Conservation (phyloP, 2,329 filamentous ascomycete genomes). For the Monilinia laxa region DNA sequence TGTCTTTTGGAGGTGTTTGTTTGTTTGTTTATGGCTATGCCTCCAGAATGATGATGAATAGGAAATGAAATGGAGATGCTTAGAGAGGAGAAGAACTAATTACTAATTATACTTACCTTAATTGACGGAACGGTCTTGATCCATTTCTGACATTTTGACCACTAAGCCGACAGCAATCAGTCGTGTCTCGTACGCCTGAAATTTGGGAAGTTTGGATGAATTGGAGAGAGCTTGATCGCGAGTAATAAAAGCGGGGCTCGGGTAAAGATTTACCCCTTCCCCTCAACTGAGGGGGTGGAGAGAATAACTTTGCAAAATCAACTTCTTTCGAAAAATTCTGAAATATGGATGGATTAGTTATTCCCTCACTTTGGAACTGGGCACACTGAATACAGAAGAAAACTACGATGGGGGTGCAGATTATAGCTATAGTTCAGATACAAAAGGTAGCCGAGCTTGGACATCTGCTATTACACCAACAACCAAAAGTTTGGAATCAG, state of each 20-base stretch:
- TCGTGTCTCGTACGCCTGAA: background rate
- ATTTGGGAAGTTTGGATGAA: background rate
- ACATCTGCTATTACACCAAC: too few species aligned
- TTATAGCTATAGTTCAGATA: too few species aligned
- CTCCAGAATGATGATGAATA: background rate
- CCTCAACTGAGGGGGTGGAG: background rate
- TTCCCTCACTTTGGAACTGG: background rate
- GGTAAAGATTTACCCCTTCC: constrained; percentile 16
- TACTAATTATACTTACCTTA: background rate
- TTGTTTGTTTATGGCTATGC: too few species aligned
- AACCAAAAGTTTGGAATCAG: too few species aligned
- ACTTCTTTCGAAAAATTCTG: background rate
- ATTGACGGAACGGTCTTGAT: constrained; percentile 17
- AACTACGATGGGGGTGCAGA: too few species aligned
- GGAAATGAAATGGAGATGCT: background rate
- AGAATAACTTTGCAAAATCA: background rate
- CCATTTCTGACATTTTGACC: background rate
- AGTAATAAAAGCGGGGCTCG: constrained; percentile 5
- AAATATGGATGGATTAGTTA: background rate
- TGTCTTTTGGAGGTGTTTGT: background rate
- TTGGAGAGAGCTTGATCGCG: constrained; percentile 7
- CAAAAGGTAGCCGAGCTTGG: too few species aligned
- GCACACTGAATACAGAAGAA: too few species aligned
- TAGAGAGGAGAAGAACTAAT: background rate
- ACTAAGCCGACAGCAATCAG: background rate